These are phyloP conservation scores for Ceratobasidium sp. DNA, from an alignment of 1,284 basidiomycete species.

Conservation along the genomic window DNA sequence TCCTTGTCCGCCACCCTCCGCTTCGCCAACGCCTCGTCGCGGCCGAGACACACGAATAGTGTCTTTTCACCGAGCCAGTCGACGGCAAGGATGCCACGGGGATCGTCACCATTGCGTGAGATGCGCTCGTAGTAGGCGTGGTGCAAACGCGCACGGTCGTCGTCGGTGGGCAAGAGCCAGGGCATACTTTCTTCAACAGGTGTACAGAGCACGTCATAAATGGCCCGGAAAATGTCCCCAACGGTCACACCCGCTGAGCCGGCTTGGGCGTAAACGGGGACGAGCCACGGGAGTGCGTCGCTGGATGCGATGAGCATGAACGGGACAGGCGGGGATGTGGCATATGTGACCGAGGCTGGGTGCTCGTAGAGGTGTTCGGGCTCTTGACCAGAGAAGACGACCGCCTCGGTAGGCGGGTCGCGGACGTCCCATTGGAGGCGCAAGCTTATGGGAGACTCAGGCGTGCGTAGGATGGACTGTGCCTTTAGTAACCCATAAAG, in stretches of 20 bases:
- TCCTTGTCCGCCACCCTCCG: slow-evolving; percentile 30
- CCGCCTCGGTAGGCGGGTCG: slow-evolving; percentile 3
- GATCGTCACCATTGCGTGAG: slow-evolving; percentile 3
- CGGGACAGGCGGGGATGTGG: slow-evolving; percentile 32
- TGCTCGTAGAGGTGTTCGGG: slow-evolving; percentile 18
- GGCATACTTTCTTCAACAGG: slow-evolving; percentile 17
- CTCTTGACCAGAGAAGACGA: slow-evolving; percentile 26
- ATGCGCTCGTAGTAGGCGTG: slow-evolving; percentile 27
- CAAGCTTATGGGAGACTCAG: slow-evolving; percentile 30
- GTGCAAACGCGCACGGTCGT: slow-evolving; percentile 16
- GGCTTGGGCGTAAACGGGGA: slow-evolving; percentile 18
- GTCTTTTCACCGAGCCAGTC: slow-evolving; percentile 41
- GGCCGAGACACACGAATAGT: slow-evolving; percentile 31
- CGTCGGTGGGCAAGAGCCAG: slow-evolving; percentile 23
- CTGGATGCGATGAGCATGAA: slow-evolving; percentile 30
- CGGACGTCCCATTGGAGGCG: slow-evolving; percentile 38
- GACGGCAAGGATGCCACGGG: slow-evolving; percentile 19
- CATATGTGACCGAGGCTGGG: slow-evolving; percentile 19
- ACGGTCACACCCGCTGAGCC: slow-evolving; percentile 32
- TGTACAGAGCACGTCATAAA: slow-evolving; percentile 3
- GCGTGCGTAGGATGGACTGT: slow-evolving; percentile 35
- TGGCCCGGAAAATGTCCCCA: slow-evolving; percentile 13
- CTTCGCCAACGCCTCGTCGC: slow-evolving; percentile 33
- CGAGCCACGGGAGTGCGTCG: slow-evolving; percentile 28
- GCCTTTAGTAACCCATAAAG: slow-evolving; percentile 34